phyloP scores from a whole-genome alignment of 305 asterid species.

The Galium porrigens region DNA sequence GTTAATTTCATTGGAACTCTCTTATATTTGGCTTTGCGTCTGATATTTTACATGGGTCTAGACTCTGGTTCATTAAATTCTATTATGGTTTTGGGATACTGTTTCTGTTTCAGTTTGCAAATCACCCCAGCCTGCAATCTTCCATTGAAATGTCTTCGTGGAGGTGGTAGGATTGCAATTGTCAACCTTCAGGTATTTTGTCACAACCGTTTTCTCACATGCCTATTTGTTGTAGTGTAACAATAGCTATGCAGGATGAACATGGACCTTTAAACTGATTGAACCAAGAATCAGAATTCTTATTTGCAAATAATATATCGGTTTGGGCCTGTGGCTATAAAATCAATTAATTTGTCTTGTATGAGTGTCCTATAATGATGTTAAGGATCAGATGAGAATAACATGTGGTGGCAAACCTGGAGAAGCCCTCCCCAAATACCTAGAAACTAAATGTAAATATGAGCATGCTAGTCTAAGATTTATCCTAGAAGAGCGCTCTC shows the following conservation, averaged over 20 bases:
- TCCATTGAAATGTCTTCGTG: conserved; percentile 68
- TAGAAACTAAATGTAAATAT: not conserved
- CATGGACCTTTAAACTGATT: not conserved
- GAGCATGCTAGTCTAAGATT: not conserved
- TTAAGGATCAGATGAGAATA: not conserved
- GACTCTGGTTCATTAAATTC: not conserved
- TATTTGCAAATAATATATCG: not conserved
- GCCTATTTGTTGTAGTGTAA: not conserved
- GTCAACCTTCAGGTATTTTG: conserved; percentile 84
- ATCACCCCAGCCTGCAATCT: conserved; percentile 95
- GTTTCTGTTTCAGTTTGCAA: conserved; percentile 60
- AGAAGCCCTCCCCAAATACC: too few species aligned
- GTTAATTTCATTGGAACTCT: conserved; percentile 2
- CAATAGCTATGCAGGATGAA: not conserved
- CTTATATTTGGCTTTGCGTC: conserved; percentile 15
- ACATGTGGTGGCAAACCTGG: too few species aligned
- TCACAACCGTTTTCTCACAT: not conserved
- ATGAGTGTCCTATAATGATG: not conserved
- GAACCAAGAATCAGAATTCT: not conserved
- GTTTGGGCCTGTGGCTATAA: not conserved
- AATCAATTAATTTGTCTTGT: not conserved
- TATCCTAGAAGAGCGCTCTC: not conserved
- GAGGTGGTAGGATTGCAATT: conserved; percentile 79
- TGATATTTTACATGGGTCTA: not conserved
- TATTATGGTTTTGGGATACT: conserved; percentile 5